phyloP scores from a whole-genome alignment of 2,329 filamentous ascomycete species.

The Aureobasidium pullulans region DNA sequence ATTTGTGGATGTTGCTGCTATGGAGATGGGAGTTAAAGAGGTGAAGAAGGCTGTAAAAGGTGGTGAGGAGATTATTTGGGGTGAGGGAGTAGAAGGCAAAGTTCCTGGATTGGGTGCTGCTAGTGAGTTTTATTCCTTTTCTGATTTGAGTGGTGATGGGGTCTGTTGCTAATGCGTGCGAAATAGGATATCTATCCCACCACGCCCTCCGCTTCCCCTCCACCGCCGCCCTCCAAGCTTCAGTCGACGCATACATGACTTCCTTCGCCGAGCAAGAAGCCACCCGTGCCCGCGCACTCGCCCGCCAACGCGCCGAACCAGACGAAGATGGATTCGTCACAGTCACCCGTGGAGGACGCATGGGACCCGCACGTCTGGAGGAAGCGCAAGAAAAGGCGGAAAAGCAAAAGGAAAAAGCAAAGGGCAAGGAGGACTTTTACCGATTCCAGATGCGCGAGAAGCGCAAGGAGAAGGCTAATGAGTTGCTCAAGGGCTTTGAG shows the following conservation, averaged over 20 bases:
- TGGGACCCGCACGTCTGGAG: conserved; percentile 65
- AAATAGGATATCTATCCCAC: conserved; percentile 53
- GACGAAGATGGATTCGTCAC: conserved; percentile 96
- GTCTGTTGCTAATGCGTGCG: neutral
- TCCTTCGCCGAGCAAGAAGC: conserved; percentile 63
- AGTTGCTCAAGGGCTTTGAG: conserved; percentile 65
- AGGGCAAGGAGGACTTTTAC: conserved; percentile 67
- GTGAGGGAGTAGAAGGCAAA: conserved; percentile 49
- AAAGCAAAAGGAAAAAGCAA: conserved; percentile 56
- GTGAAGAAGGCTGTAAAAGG: conserved; percentile 51
- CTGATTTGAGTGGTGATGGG: neutral
- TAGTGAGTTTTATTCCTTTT: conserved; percentile 19
- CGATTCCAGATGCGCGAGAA: conserved; percentile 75
- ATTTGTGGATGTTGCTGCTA: conserved; percentile 75
- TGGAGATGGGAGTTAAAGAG: conserved; percentile 71
- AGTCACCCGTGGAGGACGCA: conserved; percentile 68
- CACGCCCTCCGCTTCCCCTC: conserved; percentile 65
- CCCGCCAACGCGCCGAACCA: conserved; percentile 65
- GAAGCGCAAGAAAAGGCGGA: conserved; percentile 57
- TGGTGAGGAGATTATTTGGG: conserved; percentile 59
- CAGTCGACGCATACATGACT: conserved; percentile 79
- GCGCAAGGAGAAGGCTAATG: conserved; percentile 65
- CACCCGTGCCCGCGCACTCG: conserved; percentile 54
- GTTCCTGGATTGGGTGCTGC: conserved; percentile 49
- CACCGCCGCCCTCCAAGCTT: conserved; percentile 56